Percentiles rank a stretch among this genome's conserved stretches.
Evolutionary conservation across 2,329 filamentous ascomycete genomes (phyloP).

Genomic region (Colletotrichum sp.): DNA sequence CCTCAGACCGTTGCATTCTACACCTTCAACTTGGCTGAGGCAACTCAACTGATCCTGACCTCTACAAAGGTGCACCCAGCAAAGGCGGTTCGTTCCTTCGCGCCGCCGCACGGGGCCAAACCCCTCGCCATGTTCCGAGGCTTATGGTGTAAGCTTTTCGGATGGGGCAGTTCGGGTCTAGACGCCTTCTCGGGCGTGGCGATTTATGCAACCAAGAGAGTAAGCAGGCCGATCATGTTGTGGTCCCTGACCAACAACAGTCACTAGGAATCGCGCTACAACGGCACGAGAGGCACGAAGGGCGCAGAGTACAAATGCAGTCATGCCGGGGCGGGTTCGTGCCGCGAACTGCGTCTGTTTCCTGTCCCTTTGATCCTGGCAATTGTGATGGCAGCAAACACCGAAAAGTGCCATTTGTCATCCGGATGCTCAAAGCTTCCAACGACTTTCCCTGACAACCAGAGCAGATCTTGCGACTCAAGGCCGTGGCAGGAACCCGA

Average conservation of each 20-base stretch:
- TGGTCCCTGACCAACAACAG: not conserved
- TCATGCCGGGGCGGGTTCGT: not conserved
- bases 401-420: constrained; percentile 6
- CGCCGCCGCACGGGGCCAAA: not conserved
- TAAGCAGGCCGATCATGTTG: not conserved
- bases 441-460: not conserved
- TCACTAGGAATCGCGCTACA: not conserved
- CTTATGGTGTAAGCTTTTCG: constrained; percentile 12
- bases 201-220: constrained; percentile 5
- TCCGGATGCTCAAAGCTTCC: not conserved
- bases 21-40: not conserved
- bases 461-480: not conserved
- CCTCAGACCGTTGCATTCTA: not conserved
- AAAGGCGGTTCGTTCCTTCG: not conserved
- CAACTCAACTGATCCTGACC: not conserved
- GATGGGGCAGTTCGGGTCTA: constrained; percentile 10
- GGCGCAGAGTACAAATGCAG: not conserved
- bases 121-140: not conserved
- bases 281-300: not conserved
- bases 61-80: not conserved
- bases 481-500: not conserved
- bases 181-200: constrained; percentile 6
- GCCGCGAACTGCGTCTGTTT: not conserved
- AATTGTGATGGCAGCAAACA: not conserved
- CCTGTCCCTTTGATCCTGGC: not conserved